Percentiles rank a stretch among this genome's conserved stretches.
phyloP scores from a whole-genome alignment of 352 stramenopile species.

The Phytophthora citrophthora region DNA sequence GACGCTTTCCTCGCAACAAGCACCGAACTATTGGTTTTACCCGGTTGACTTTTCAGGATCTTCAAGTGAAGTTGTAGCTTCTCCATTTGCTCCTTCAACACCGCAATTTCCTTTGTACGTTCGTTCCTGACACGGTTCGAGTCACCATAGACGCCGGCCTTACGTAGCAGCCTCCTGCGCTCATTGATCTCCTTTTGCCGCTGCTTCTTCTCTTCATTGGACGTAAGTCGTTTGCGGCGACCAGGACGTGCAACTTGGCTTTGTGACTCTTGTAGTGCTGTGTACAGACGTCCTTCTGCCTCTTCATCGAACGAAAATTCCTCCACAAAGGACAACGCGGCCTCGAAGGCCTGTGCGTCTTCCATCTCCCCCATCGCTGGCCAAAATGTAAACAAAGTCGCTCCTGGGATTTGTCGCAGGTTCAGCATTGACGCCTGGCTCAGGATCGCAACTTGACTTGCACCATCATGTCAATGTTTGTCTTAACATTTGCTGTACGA shows the following conservation, averaged over 20 bases:
- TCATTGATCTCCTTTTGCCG: slow-evolving; percentile 12
- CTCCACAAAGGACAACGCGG: slow-evolving; percentile 29
- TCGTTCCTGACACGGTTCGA: slow-evolving; percentile 29
- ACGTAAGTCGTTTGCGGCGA: neutral
- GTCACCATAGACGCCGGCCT: slow-evolving; percentile 27
- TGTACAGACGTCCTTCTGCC: neutral
- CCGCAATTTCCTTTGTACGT: slow-evolving; percentile 60
- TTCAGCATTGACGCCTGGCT: too few species aligned
- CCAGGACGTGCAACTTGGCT: neutral
- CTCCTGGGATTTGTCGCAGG: neutral
- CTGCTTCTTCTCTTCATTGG: slow-evolving; percentile 6
- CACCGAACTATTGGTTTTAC: neutral
- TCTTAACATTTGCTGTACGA: slow-evolving; percentile 13
- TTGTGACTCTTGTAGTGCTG: neutral
- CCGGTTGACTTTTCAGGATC: slow-evolving; percentile 17
- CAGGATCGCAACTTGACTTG: too few species aligned
- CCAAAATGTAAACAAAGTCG: neutral
- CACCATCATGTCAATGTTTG: slow-evolving; percentile 1
- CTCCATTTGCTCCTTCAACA: slow-evolving; percentile 64
- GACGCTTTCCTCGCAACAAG: slow-evolving; percentile 3
- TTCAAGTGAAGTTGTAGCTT: slow-evolving; percentile 54
- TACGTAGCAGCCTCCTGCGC: slow-evolving; percentile 37
- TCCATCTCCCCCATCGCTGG: slow-evolving; percentile 4
- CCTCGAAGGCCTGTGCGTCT: slow-evolving; percentile 15
- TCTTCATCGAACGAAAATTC: slow-evolving; percentile 18